These are phyloP conservation scores for Penstemon newberryi DNA, from an alignment of 257 asterid genomes.

Conservation along the genomic window DNA sequence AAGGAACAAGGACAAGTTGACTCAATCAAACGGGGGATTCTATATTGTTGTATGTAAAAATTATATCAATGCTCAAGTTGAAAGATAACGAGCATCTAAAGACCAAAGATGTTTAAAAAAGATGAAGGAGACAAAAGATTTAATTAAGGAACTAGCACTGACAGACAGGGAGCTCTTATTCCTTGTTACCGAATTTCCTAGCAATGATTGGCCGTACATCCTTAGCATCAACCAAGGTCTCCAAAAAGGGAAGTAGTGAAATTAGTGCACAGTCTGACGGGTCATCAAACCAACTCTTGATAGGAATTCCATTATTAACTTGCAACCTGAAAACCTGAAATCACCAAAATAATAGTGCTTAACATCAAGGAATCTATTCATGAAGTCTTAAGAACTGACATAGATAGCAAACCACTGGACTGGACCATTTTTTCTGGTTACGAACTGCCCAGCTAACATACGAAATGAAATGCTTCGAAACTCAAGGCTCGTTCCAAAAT, in stretches of 20 bases:
- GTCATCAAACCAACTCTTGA: slow-evolving; percentile 97
- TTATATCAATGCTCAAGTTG: slow-evolving; percentile 22
- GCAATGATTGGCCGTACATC: slow-evolving; percentile 98
- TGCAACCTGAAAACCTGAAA: slow-evolving; percentile 92
- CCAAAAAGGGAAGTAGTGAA: slow-evolving; percentile 83
- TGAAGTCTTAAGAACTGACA: not conserved
- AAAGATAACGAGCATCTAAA: slow-evolving; percentile 8
- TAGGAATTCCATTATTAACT: slow-evolving; percentile 40
- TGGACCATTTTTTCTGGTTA: no score
- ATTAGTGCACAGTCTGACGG: slow-evolving; percentile 77
- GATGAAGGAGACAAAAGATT: not conserved
- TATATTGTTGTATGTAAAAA: not conserved
- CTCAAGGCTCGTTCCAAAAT: not conserved
- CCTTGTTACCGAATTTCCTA: slow-evolving; percentile 94
- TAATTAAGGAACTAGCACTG: slow-evolving; percentile 41
- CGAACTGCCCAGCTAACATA: no score
- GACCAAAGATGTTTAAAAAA: not conserved
- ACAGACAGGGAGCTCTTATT: slow-evolving; percentile 32
- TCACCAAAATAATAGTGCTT: slow-evolving; percentile 26
- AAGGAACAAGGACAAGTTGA: slow-evolving; percentile 37
- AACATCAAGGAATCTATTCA: slow-evolving; percentile 19
- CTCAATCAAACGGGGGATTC: slow-evolving; percentile 23
- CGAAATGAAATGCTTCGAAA: no score
- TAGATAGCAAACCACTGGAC: not conserved
- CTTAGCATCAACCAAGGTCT: slow-evolving; percentile 80